Evolutionary conservation across 495 filamentous ascomycete species (phyloP).

Genomic region (Lophium mytilinum): DNA sequence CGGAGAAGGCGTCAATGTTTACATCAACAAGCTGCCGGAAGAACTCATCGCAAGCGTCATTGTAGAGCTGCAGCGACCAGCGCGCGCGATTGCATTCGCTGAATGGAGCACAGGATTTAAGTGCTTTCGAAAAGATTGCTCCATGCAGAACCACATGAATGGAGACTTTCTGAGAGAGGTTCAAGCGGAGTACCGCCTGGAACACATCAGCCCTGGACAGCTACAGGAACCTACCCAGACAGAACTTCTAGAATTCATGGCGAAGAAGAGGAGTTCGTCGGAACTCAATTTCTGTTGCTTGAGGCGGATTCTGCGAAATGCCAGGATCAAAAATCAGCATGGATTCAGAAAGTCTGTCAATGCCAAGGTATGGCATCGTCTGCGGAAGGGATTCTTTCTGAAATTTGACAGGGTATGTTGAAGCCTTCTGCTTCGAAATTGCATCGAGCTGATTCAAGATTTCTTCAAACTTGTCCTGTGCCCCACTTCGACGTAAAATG

Average conservation of each 20-base stretch:
- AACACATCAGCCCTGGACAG: no score
- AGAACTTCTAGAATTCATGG: no score
- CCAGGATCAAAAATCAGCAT: neutral
- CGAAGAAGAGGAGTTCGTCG: neutral
- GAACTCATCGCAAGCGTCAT: conserved; percentile 12
- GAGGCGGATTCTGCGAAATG: no score
- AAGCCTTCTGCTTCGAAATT: no score
- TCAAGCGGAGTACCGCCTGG: neutral
- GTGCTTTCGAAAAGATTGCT: neutral
- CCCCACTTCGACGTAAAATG: conserved; percentile 65
- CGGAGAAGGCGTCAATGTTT: conserved; percentile 3
- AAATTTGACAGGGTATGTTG: no score
- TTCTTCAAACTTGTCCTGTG: no score
- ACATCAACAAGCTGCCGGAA: conserved; percentile 16
- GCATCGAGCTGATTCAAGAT: no score
- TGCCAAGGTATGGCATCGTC: no score
- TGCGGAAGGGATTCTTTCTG: no score
- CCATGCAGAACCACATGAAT: neutral
- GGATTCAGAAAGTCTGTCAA: neutral
- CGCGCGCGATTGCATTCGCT: neutral
- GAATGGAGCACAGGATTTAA: neutral
- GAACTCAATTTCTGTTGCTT: no score
- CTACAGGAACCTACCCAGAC: no score
- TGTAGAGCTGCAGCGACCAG: neutral
- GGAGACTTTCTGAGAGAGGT: neutral